Base-by-base conservation (phyloP, 192 early-diverging fungal species). In the Backusella tuberculispora region DNA sequence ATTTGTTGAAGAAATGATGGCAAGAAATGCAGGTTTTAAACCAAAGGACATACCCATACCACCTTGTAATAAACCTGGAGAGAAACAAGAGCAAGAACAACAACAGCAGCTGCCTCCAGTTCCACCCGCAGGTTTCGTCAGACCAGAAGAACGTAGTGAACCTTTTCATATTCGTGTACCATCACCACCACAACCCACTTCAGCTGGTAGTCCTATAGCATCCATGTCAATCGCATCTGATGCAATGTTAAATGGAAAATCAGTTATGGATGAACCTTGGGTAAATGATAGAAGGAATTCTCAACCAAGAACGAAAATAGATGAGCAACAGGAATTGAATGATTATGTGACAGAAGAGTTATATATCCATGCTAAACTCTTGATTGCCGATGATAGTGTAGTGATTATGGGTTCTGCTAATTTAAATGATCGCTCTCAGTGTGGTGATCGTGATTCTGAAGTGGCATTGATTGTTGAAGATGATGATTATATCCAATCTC, bases 371-470 rank as follows among this genome's bases (percentile, higher is more conserved):
- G 90, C 91, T 73, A 92, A 95, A 78, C 78, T 93, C 38, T 89
- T 96, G 91, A 94, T 96, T 74, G 88, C 95, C 19, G 95, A 96
- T 70, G 95, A 96, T 81, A 88, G 90, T 15, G 81, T 88, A 43
- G 93, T 92, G 40, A 89, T 96, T 42, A 90, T 92, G 79, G 95
- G 95, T 2, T 93, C 92, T 17, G 95, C 95, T 34, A 96, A 96
- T 78, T 85, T 96, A 74, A 96, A 96, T 75, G 95, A 96, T 80
- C 89, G 95, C 1, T 96, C 95, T 0, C 93, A 93, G 81, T 80
- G 89, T 41, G 95, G 95, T 26, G 89, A 89, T 75, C 90, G 91
- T 67, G 94, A 96, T 76, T 94, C 92, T 7, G 95, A 96, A 83
- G 89, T 96, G 60, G 95, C 94, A 40, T 89, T 94, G 74, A 73